Percentiles rank a stretch among this genome's conserved stretches.
These are phyloP conservation scores for Rubia tinctorum DNA, from an alignment of 305 asterid species.

Conservation along the genomic window DNA sequence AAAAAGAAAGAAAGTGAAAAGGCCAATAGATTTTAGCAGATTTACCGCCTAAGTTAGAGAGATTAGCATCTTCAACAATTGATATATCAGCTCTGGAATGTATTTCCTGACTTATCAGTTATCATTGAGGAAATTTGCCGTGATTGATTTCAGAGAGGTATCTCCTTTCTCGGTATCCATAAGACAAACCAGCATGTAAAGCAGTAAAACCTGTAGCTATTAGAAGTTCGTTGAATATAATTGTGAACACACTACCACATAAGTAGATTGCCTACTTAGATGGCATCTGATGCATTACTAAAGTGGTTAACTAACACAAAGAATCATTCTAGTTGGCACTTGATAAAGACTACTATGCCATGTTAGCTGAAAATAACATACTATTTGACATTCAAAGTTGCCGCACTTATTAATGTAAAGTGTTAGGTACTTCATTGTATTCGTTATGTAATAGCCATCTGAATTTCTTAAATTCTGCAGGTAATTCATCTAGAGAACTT, in stretches of 20 bases:
- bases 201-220: background rate
- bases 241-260: background rate
- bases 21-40: background rate
- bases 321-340: background rate
- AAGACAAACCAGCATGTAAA: background rate
- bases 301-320: background rate
- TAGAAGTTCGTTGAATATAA: background rate
- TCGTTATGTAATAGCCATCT: conserved; percentile 7
- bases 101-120: background rate
- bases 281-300: background rate
- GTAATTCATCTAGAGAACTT: conserved; percentile 56
- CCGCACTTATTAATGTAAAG: background rate
- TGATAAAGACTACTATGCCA: background rate
- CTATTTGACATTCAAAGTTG: background rate
- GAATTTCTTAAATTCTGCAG: conserved; percentile 32
- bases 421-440: background rate
- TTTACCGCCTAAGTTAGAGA: background rate
- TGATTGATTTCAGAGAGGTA: background rate
- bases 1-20: background rate
- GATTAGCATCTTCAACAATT: background rate
- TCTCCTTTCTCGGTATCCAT: background rate
- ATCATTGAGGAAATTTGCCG: background rate
- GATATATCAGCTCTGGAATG: background rate
- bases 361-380: background rate
- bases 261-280: background rate